These are phyloP conservation scores for Boletus sp. DNA, from an alignment of 768 basidiomycete genomes.

Conservation along the genomic window DNA sequence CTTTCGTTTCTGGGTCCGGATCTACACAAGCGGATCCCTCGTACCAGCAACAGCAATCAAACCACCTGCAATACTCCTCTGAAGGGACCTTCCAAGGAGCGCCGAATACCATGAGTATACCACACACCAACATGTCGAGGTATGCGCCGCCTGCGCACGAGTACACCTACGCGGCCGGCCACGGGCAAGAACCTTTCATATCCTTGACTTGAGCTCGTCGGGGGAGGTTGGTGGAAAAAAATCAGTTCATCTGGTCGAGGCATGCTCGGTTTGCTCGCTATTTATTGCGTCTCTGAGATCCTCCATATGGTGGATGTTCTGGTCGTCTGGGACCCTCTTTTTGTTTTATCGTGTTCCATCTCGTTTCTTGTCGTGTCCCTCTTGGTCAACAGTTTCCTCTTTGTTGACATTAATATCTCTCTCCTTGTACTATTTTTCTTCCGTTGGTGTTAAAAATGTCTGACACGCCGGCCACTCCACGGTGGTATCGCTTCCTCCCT, in stretches of 20 bases:
- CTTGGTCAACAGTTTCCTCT: constrained; percentile 8
- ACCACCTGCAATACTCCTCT: constrained; percentile 20
- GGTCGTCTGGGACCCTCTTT: neutral
- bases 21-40: constrained; percentile 9
- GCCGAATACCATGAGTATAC: constrained; percentile 12
- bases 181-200: constrained; percentile 24
- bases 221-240: constrained; percentile 2
- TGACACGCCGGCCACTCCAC: neutral
- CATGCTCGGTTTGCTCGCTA: neutral
- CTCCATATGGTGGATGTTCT: constrained; percentile 9
- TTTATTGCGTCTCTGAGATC: constrained; percentile 4
- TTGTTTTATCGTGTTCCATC: constrained; percentile 1
- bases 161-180: constrained; percentile 22
- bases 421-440: constrained; percentile 9
- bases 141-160: constrained; percentile 21
- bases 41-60: constrained; percentile 10
- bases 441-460: constrained; percentile 10
- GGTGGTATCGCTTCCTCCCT: constrained; percentile 7
- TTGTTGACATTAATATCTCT: constrained; percentile 8
- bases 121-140: constrained; percentile 13
- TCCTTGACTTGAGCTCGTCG: constrained; percentile 15
- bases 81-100: constrained; percentile 16
- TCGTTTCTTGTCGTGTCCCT: constrained; percentile 14
- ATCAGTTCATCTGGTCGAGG: neutral
- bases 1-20: constrained; percentile 18